Evolutionary conservation across 2,329 filamentous ascomycete species (phyloP), one percentile per base, ranked within the genome.

Genomic region (Teratosphaeriaceae sp.): DNA sequence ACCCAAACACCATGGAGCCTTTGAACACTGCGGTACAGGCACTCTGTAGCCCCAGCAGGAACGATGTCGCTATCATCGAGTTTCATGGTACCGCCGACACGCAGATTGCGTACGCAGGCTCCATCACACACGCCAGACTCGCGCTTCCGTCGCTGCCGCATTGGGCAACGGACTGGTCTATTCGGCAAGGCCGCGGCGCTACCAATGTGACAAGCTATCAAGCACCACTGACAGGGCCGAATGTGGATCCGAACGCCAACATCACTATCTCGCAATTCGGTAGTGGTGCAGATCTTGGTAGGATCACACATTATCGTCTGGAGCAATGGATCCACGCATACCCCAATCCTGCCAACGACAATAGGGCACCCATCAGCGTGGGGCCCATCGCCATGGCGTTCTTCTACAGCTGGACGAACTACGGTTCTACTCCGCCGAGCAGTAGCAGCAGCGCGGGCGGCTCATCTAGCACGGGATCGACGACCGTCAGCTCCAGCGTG

Each of bases 21-120:
- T 50, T 52, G 11, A 53, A 55, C 19, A 59, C 54, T 1, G 40
- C 50, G 8, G 40, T 45, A 1, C 49, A 58, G 24, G 15, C 45
- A 1, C 16, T 43, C 1, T 60, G 57, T 38, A 44, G 30, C 5
- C 49, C 56, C 13, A 46, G 50, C 8, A 42, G 55, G 15, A 52
- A 38, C 22, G 47, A 42, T 6, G 60, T 65, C 22, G 68, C 65
- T 0, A 56, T 69, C 19, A 53, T 71, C 42, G 68, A 71, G 39
- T 64, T 69, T 23, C 69, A 72, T 41, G 69, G 68, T 21, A 58
- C 57, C 6, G 51, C 49, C 3, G 69, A 72, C 44, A 51, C 49
- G 5, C 62, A 58, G 0, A 70, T 72, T 19, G 41, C 49, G 0
- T 71, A 71, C 40, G 22, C 36, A 1, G 69, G 68, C 15, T 62